Conservation (phyloP, 2,329 filamentous ascomycete species). For the Balansia obtecta region DNA sequence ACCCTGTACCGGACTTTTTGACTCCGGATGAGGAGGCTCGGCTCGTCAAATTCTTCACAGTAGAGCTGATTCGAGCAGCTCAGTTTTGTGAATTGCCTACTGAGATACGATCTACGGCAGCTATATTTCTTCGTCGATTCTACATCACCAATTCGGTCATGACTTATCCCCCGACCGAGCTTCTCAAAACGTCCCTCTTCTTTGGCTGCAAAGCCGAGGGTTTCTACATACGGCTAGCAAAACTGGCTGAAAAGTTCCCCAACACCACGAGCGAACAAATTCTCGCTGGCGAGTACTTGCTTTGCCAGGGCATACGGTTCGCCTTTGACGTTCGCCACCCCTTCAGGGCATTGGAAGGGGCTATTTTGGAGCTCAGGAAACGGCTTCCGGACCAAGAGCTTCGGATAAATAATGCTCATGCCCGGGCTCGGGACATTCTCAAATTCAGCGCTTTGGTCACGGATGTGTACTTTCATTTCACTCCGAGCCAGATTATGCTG, state of each 20-base stretch:
- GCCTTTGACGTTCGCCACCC: slow-evolving; percentile 90
- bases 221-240: slow-evolving; percentile 51
- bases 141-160: slow-evolving; percentile 93
- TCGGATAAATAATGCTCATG: slow-evolving; percentile 50
- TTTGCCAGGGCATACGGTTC: slow-evolving; percentile 86
- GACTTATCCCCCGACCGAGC: slow-evolving; percentile 85
- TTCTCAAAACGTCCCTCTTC: slow-evolving; percentile 83
- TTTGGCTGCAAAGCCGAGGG: slow-evolving; percentile 90
- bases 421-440: slow-evolving; percentile 58
- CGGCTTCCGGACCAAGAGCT: slow-evolving; percentile 47
- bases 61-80: slow-evolving; percentile 44
- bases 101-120: slow-evolving; percentile 53
- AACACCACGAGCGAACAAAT: slow-evolving; percentile 69
- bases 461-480: slow-evolving; percentile 95
- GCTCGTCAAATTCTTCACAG: slow-evolving; percentile 66
- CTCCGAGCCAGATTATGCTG: slow-evolving; percentile 87
- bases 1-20: slow-evolving; percentile 60
- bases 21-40: slow-evolving; percentile 72
- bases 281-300: slow-evolving; percentile 79
- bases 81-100: slow-evolving; percentile 39
- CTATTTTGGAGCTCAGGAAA: slow-evolving; percentile 67
- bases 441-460: slow-evolving; percentile 75
- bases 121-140: slow-evolving; percentile 85
- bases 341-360: slow-evolving; percentile 75
- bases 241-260: slow-evolving; percentile 58